A percentile compares a stretch with the other conserved stretches of the same genome.
Conservation (phyloP, 106 monocot species). For the Acorus calamus region DNA sequence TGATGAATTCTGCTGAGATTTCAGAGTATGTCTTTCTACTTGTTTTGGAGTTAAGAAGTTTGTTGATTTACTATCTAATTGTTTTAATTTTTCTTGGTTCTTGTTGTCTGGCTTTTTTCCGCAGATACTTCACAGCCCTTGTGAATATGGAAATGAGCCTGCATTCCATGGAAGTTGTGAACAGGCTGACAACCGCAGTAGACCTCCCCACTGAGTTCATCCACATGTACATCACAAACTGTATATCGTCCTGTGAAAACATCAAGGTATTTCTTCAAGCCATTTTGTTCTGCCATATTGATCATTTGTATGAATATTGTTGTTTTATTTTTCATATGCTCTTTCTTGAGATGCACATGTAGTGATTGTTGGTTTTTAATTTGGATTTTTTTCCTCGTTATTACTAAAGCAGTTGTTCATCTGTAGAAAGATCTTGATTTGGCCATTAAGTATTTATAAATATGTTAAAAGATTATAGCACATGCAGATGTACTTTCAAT, state of each 20-base stretch:
- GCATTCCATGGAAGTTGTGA: slow-evolving; percentile 98
- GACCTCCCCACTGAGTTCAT: slow-evolving; percentile 62
- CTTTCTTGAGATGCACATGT: no score
- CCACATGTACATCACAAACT: slow-evolving; percentile 66
- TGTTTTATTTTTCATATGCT: no score
- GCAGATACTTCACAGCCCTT: slow-evolving; percentile 79
- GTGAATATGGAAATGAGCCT: slow-evolving; percentile 97
- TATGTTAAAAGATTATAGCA: background rate
- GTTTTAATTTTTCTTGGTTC: background rate
- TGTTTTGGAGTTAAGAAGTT: background rate
- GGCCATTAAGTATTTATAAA: no score
- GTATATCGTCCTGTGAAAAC: slow-evolving; percentile 66
- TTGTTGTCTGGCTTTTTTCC: slow-evolving; percentile 3
- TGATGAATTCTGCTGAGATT: slow-evolving; percentile 88
- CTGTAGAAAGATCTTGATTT: no score
- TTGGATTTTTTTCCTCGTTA: no score
- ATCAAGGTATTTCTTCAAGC: slow-evolving; percentile 38
- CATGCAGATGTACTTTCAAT: background rate
- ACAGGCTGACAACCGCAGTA: slow-evolving; percentile 86
- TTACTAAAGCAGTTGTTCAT: no score
- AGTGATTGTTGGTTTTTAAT: no score
- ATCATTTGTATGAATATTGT: no score
- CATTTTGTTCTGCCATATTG: no score
- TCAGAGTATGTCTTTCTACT: slow-evolving; percentile 43
- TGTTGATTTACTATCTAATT: background rate